These are phyloP conservation scores for Amaranthus palmeri DNA, from an alignment of 148 eudicot genomes.

Conservation along the genomic window DNA sequence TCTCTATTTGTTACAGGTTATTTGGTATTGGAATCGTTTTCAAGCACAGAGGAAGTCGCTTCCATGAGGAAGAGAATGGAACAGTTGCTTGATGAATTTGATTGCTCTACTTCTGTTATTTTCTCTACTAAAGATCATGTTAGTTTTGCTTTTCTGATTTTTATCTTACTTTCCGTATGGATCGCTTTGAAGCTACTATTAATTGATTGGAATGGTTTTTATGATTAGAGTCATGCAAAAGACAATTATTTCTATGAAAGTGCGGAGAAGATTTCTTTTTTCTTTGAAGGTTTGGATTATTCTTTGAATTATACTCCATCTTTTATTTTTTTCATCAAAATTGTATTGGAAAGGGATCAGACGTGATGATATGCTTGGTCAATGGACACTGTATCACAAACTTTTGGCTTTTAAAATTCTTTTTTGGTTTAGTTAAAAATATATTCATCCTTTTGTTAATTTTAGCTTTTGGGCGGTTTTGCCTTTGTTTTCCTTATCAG, in stretches of 20 bases:
- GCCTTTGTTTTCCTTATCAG: no score
- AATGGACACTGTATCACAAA: no score
- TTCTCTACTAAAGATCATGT: slow-evolving; percentile 91
- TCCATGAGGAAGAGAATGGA: slow-evolving; percentile 67
- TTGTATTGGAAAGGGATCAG: no score
- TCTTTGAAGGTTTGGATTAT: slow-evolving; percentile 76
- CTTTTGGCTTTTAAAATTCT: no score
- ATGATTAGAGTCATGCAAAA: slow-evolving; percentile 53
- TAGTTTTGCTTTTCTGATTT: background rate
- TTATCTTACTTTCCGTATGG: no score
- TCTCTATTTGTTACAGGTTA: slow-evolving; percentile 36
- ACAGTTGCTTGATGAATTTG: slow-evolving; percentile 57
- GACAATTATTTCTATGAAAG: slow-evolving; percentile 83
- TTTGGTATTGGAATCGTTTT: slow-evolving; percentile 74
- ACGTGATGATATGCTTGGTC: no score
- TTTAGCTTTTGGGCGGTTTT: no score
- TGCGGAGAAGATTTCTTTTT: slow-evolving; percentile 84
- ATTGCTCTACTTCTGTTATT: slow-evolving; percentile 51
- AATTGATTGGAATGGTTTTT: background rate
- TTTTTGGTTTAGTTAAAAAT: no score
- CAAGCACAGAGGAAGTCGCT: slow-evolving; percentile 48
- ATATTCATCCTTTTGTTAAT: no score
- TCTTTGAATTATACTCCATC: background rate
- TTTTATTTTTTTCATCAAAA: background rate
- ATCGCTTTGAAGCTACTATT: background rate